phyloP scores from a whole-genome alignment of 2,329 filamentous ascomycete genomes.

The Aspergillus tanneri region DNA sequence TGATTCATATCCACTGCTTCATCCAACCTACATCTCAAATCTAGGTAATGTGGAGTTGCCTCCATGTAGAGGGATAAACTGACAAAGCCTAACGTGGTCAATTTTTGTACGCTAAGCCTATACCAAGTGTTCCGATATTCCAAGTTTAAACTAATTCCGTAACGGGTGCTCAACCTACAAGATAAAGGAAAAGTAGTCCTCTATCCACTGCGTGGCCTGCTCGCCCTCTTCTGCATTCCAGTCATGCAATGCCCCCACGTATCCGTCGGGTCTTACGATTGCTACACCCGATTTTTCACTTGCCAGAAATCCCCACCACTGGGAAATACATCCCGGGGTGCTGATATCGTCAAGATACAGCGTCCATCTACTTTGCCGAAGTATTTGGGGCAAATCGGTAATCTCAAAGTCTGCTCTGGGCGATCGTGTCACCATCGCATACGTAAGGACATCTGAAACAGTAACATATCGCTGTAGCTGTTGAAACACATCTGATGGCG shows the following conservation, averaged over 20 bases:
- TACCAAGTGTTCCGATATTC: too few relatives aligned
- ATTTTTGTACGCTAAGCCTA: too few relatives aligned
- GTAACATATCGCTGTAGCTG: conserved; percentile 68
- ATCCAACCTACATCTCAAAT: too few relatives aligned
- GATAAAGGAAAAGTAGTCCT: conserved; percentile 56
- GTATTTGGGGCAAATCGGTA: conserved; percentile 59
- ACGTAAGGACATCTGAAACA: conserved; percentile 68
- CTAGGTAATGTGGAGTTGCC: too few relatives aligned
- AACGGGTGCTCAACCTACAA: too few relatives aligned
- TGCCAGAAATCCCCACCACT: conserved; percentile 64
- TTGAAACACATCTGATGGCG: conserved; percentile 64
- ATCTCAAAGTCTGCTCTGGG: conserved; percentile 67
- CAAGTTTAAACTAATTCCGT: too few relatives aligned
- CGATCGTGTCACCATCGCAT: conserved; percentile 66
- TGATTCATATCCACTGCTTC: too few relatives aligned
- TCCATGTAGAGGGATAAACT: too few relatives aligned
- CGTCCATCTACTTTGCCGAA: conserved; percentile 68
- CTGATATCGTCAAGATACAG: conserved; percentile 69
- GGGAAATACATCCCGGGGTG: conserved; percentile 59
- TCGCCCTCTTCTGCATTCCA: conserved; percentile 37
- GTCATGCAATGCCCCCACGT: conserved; percentile 62
- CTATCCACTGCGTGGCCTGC: conserved; percentile 47
- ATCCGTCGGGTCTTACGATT: conserved; percentile 71
- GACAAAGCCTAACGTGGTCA: too few relatives aligned
- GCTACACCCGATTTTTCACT: conserved; percentile 61